Base-by-base conservation (phyloP, 2,329 filamentous ascomycete species). In the Trichoderma breve region DNA sequence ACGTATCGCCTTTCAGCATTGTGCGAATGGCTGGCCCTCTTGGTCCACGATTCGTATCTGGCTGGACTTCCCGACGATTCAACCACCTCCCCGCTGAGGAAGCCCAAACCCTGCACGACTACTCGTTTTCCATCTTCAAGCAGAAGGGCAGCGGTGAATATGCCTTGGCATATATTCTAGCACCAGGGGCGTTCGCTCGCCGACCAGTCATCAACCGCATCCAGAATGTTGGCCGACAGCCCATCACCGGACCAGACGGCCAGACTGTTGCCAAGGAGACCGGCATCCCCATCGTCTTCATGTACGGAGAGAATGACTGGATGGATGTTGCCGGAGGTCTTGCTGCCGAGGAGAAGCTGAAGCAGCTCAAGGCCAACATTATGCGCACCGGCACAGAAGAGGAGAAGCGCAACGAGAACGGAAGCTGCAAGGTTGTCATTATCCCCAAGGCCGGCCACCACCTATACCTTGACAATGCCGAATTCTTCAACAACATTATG, bases 301-400 rank as follows among this genome's bases (percentile, higher is more conserved):
- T 98, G 92, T 99, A 99, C 79, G 96, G 96, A 74, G 95, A 98
- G 77, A 91, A 96, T 78, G 96, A 99, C 84, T 99, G 96, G 96
- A 99, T 99, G 96, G 96, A 99, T 76, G 91, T 96, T 9, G 90
- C 90, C 0, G 96, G 95, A 32, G 96, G 96, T 0, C 89, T 91
- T 61, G 94, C 92, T 0, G 91, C 95, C 0, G 89, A 92, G 78
- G 89, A 95, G 81, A 94, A 92, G 80, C 87, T 98, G 14, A 91
- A 93, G 73, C 86, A 91, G 72, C 90, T 91, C 74, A 88, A 88
- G 74, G 82, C 83, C 30, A 87, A 88, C 64, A 85, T 87, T 0
- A 82, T 97, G 4, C 82, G 86, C 14, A 81, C 86, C 26, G 92
- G 88, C 26, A 91, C 87, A 0, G 84, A 86, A 1, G 91, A 94